Percentiles rank a stretch among this genome's conserved stretches.
phyloP scores from a whole-genome alignment of 2,329 filamentous ascomycete species.

The Didymella keratinophila region DNA sequence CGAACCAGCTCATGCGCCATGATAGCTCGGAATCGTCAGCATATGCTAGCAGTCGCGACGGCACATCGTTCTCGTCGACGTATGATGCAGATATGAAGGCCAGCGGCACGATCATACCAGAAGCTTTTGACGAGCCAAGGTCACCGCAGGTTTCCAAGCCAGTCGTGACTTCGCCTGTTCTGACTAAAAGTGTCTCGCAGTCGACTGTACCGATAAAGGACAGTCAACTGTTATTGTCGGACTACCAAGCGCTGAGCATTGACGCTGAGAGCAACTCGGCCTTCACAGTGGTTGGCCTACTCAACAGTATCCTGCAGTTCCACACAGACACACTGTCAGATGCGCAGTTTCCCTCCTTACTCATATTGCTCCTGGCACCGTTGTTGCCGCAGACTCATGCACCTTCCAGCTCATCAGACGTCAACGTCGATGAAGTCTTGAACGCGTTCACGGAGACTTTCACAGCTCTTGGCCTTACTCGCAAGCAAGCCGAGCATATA shows the following conservation, averaged over 20 bases:
- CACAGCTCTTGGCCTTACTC: slow-evolving; percentile 47
- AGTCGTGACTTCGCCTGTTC: slow-evolving; percentile 25
- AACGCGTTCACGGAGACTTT: slow-evolving; percentile 53
- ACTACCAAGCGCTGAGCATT: slow-evolving; percentile 47
- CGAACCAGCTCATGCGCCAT: slow-evolving; percentile 52
- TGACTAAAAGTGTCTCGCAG: slow-evolving; percentile 38
- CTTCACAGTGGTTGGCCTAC: slow-evolving; percentile 54
- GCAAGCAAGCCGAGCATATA: slow-evolving; percentile 51
- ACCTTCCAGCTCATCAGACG: slow-evolving; percentile 35
- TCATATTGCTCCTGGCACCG: slow-evolving; percentile 57
- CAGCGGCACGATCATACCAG: slow-evolving; percentile 53
- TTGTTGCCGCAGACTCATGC: slow-evolving; percentile 55
- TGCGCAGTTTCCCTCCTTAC: slow-evolving; percentile 57
- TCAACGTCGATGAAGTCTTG: slow-evolving; percentile 45
- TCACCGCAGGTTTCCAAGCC: slow-evolving; percentile 36
- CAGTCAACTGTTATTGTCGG: slow-evolving; percentile 44
- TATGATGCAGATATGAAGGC: slow-evolving; percentile 51
- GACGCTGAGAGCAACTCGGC: slow-evolving; percentile 46
- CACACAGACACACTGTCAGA: slow-evolving; percentile 53
- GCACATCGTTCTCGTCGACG: slow-evolving; percentile 36
- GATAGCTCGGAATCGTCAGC: slow-evolving; percentile 52
- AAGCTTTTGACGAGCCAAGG: slow-evolving; percentile 36
- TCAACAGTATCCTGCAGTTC: slow-evolving; percentile 53
- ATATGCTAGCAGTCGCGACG: slow-evolving; percentile 43
- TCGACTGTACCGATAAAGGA: slow-evolving; percentile 37